Base-by-base conservation (phyloP, 2,329 filamentous ascomycete genomes). In the Ophiostoma tasmaniense region DNA sequence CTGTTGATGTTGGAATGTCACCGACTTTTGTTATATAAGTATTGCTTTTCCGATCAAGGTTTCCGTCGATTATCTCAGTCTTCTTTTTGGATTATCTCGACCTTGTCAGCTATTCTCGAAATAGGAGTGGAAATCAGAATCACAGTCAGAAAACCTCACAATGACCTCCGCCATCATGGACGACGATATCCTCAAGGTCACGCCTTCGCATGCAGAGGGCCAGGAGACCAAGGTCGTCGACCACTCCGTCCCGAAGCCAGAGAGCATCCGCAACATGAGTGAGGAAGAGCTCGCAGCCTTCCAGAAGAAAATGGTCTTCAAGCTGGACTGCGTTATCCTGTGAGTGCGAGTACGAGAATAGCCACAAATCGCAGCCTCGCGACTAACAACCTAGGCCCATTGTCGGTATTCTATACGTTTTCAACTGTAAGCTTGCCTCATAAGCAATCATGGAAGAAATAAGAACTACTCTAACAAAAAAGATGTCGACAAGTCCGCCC, bases 291-390 rank as follows among this genome's bases (percentile, higher is more conserved):
- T 66, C 22, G 30, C 45, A 4, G 17, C 22, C 0, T 25, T 67
- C 35, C 55, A 59, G 22, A 37, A 37, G 30, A 69, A 72, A 33
- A 68, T 73, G 42, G 70, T 71, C 13, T 70, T 68, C 69, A 73
- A 73, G 50, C 61, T 72, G n/a, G 72, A 72, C 59, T 11, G 69
- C 1, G 28, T 69, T 50, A 70, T 72, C 14, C n/a, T 71, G 67
- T 64, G 30, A n/a, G 61, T 64, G 30, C 20, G 3, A 8, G n/a
- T 20, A n/a, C 50, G 6, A 37, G 8, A 1, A 13, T 6, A 20
- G 17, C 17, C n/a, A 10, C 61, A 2, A 7, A 22, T 64, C 28
- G 3, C n/a, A 35, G 50, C 30, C 2, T 35, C 7, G 33, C 28
- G 30, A 37, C 61, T 64, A 35, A 64, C 61, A 64, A 22, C 7